Evolutionary conservation across 1,284 basidiomycete genomes (phyloP), one percentile per base, ranked within the genome.

Genomic region (Ganoderma sinense): DNA sequence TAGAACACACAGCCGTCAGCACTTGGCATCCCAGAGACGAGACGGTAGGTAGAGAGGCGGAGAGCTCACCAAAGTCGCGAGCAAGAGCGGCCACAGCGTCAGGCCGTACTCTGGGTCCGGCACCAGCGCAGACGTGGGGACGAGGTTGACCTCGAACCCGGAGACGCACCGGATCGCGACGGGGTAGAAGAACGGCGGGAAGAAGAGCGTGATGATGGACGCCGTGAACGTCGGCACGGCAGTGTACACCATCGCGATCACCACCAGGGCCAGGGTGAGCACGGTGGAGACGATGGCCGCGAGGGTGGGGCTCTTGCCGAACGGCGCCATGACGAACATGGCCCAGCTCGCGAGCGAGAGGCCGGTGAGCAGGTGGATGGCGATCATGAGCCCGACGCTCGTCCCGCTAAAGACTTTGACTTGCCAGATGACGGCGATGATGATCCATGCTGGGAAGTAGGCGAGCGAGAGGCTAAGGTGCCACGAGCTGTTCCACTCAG

Each of bases 111-210:
- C 87, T 1, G 92, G 92, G 78, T 92, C 91, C 0, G 83, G 81
- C 53, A 86, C 82, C 13, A 89, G 67, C 1, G 87, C 75, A 70
- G 89, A 83, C 0, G 91, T 88, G 4, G 86, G 77, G 58, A 86
- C 77, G 53, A 84, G 82, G 66, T 89, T 80, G 60, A 85, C 85
- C 78, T 95, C 93, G 74, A 86, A 95, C 10, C 91, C 89, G 66
- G 87, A 87, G 5, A 94, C 86, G 1, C 86, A 87, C 56, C 90
- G 85, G 31, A 89, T 86, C n/a, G 88, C 88, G 73, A 93, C 94
- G n/a, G 93, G 84, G 74, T 92, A 94, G 78, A 89, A 94, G 16
- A 87, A 86, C 0, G 93, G 90, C 0, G 93, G 94, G 77, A 94
- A 93, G 48, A 95, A 79, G 62, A 95, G 75, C 0, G 90, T 87